Evolutionary conservation across 2,329 filamentous ascomycete species (phyloP).

Genomic region (Neurospora crassa): DNA sequence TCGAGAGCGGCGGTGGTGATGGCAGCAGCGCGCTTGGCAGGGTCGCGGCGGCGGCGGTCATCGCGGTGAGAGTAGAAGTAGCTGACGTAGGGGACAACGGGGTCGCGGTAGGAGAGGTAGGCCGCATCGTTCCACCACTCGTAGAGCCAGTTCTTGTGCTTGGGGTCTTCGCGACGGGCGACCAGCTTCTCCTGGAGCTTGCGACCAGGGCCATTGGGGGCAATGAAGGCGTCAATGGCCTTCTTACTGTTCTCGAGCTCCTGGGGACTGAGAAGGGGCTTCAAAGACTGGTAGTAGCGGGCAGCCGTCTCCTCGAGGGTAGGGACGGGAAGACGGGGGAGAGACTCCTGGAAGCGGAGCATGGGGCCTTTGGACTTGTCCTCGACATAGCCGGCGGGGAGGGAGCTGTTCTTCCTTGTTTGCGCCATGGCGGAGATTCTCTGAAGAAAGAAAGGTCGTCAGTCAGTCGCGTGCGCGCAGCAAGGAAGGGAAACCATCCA

Average conservation of each 20-base stretch:
- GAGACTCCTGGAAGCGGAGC: slow-evolving; percentile 79
- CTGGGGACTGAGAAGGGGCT: slow-evolving; percentile 58
- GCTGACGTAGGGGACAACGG: slow-evolving; percentile 93
- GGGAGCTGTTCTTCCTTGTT: slow-evolving; percentile 45
- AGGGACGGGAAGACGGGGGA: slow-evolving; percentile 69
- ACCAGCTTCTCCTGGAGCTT: slow-evolving; percentile 81
- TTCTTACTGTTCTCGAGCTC: slow-evolving; percentile 68
- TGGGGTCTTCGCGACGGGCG: slow-evolving; percentile 68
- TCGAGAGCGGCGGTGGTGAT: slow-evolving; percentile 78
- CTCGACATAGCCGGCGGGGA: slow-evolving; percentile 62
- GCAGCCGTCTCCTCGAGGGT: slow-evolving; percentile 73
- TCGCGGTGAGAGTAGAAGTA: slow-evolving; percentile 99
- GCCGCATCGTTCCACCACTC: slow-evolving; percentile 98
- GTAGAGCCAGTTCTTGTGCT: slow-evolving; percentile 84
- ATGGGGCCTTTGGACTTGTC: slow-evolving; percentile 70
- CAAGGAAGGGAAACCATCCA: background rate
- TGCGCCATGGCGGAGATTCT: slow-evolving; percentile 41
- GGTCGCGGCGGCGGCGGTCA: slow-evolving; percentile 78
- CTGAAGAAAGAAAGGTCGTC: slow-evolving; percentile 8
- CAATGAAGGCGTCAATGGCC: slow-evolving; percentile 80
- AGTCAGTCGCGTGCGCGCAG: slow-evolving; percentile 1
- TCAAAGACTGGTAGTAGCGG: slow-evolving; percentile 71
- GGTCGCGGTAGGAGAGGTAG: slow-evolving; percentile 88
- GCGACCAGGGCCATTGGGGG: slow-evolving; percentile 73
- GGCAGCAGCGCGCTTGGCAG: slow-evolving; percentile 85